phyloP scores from a whole-genome alignment of 768 basidiomycete species.

The Suillus hirtellus region DNA sequence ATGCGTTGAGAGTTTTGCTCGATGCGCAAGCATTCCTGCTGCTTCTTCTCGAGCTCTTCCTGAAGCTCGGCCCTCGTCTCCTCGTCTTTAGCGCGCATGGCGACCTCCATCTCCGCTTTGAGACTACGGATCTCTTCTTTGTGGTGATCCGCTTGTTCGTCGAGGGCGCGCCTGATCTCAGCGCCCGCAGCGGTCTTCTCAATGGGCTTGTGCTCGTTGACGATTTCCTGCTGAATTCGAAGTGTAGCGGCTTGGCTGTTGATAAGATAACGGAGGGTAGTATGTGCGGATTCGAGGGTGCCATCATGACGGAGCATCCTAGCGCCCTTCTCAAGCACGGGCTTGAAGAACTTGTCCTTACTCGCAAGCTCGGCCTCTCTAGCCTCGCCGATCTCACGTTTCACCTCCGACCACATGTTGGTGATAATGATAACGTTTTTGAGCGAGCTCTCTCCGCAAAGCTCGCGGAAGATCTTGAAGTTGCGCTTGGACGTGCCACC shows the following conservation, averaged over 20 bases:
- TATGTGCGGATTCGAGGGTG: constrained; percentile 40
- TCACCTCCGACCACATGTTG: constrained; percentile 53
- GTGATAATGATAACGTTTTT: constrained; percentile 54
- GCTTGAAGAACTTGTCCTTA: constrained; percentile 51
- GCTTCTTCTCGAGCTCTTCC: constrained; percentile 42
- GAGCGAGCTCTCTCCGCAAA: constrained; percentile 53
- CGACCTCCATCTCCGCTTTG: constrained; percentile 46
- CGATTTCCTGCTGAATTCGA: constrained; percentile 56
- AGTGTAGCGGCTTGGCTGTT: constrained; percentile 43
- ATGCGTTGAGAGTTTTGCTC: constrained; percentile 42
- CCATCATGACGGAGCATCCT: constrained; percentile 43
- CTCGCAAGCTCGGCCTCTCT: constrained; percentile 47
- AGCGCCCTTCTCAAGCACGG: constrained; percentile 51
- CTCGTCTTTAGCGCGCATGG: constrained; percentile 46
- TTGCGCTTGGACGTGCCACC: constrained; percentile 52
- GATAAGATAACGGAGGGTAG: constrained; percentile 44
- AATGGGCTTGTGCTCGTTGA: constrained; percentile 48
- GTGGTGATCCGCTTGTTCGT: constrained; percentile 46
- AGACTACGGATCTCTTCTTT: constrained; percentile 49
- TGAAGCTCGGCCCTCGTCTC: constrained; percentile 47
- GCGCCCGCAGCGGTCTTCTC: constrained; percentile 53
- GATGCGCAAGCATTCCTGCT: constrained; percentile 45
- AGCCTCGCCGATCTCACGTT: constrained; percentile 36
- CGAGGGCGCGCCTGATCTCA: constrained; percentile 51
- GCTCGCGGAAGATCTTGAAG: constrained; percentile 50